Evolutionary conservation across 306 rosid genomes (phyloP), one percentile per base, ranked within the genome.

Genomic region (Pueraria montana): DNA sequence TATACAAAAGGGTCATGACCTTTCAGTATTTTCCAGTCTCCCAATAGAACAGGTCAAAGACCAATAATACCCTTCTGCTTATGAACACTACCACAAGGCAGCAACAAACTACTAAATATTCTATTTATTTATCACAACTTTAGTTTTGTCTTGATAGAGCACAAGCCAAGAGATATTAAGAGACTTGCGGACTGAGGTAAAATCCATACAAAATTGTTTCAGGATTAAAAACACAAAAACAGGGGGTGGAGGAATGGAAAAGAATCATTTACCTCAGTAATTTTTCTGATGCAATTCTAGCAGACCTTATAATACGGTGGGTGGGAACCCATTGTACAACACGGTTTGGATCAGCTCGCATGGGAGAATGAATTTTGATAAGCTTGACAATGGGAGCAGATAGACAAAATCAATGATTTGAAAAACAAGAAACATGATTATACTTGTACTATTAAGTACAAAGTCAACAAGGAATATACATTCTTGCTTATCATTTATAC

Each of bases 321-420:
- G 87, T 92, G 66, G 97, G 98, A 80, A 89, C 96, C 93, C 92
- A 92, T 88, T 89, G 88, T 70, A 96, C 88, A 62, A 90, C 91
- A 83, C 96, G 94, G 78, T 90, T 88, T 78, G 94, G 98, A 88
- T 92, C 94, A 78, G 98, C 87, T 74, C 99, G 94, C 94, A 92
- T 89, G 45, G 99, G 98, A 77, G 99, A 96, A 91, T 93, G 98
- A 71, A 96, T 96, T 91, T 86, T 93, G 91, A 93, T 90, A 76
- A 96, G 98, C 98, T 95, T 81, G 62, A 90, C 83, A 82, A 69
- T 21, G 77, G 50, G 69, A 89, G 11, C 26, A 80, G 73, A 80
- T 66, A 81, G 69, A 85, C 4, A 38, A 61, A 24, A 53, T 52
- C 75, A 83, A 21, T 40, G 68, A 59, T 32, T 68, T 62, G 50